These are phyloP conservation scores for Fusarium stilboides DNA, from an alignment of 2,329 filamentous ascomycete species.

Conservation along the genomic window DNA sequence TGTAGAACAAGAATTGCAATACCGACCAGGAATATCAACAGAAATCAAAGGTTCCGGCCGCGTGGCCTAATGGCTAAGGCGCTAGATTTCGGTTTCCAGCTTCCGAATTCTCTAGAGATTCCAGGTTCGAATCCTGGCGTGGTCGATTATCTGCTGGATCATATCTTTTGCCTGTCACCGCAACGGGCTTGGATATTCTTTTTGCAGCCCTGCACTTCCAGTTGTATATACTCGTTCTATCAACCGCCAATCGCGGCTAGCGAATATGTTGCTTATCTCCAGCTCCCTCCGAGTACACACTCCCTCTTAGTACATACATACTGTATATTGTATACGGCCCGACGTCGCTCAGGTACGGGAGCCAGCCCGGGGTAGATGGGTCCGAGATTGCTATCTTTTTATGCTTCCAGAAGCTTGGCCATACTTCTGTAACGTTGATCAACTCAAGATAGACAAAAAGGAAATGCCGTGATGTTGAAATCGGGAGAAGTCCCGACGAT, in stretches of 20 bases:
- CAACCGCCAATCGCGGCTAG: slow-evolving; percentile 12
- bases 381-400: not conserved
- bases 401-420: not conserved
- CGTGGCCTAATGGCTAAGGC: slow-evolving; percentile 63
- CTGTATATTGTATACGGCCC: too few relatives aligned
- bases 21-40: not conserved
- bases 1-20: not conserved
- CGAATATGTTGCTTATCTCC: slow-evolving; percentile 9
- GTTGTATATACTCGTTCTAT: not conserved
- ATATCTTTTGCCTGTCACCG: not conserved
- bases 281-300: too few relatives aligned
- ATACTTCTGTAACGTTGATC: too few relatives aligned
- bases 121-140: slow-evolving; percentile 61
- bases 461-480: not conserved
- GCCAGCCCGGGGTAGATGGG: slow-evolving; percentile 17
- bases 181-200: not conserved
- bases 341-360: slow-evolving; percentile 4
- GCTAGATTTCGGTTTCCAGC: slow-evolving; percentile 58
- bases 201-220: not conserved
- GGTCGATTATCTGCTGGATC: slow-evolving; percentile 48
- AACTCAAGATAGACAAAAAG: not conserved
- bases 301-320: too few relatives aligned
- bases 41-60: slow-evolving; percentile 50
- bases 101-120: slow-evolving; percentile 58
- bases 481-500: slow-evolving; percentile 35